A percentile compares a stretch with the other conserved stretches of the same genome.
Evolutionary conservation across 176 grass and related monocot species (phyloP).

Genomic region (Oryza meyeriana): DNA sequence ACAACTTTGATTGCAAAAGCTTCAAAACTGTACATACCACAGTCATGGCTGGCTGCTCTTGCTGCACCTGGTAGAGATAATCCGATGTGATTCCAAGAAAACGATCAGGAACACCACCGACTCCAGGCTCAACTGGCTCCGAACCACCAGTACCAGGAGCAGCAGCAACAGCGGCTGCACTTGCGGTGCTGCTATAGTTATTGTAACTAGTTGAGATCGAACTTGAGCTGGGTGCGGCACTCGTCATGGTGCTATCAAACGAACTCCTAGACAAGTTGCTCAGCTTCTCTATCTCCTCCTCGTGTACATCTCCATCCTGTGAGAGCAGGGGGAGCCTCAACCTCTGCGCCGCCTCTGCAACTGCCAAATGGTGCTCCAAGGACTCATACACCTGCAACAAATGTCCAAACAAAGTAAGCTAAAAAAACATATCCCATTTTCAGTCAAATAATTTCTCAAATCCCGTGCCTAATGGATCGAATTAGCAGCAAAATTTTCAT

Average conservation of each 20-base stretch:
- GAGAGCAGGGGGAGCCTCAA: slow-evolving; percentile 88
- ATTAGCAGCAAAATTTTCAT: background rate
- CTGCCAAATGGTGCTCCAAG: slow-evolving; percentile 69
- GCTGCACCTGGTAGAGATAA: slow-evolving; percentile 92
- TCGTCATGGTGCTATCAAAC: slow-evolving; percentile 64
- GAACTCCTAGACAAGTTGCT: slow-evolving; percentile 81
- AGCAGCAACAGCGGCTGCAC: slow-evolving; percentile 29
- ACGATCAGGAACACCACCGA: slow-evolving; percentile 75
- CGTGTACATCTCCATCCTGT: slow-evolving; percentile 73
- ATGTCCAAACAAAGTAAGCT: background rate
- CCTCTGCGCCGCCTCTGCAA: slow-evolving; percentile 78
- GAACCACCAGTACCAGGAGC: slow-evolving; percentile 24
- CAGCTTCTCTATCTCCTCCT: slow-evolving; percentile 81
- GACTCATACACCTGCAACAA: slow-evolving; percentile 82
- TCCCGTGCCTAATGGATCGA: background rate
- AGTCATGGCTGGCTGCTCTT: slow-evolving; percentile 56
- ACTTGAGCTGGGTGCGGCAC: slow-evolving; percentile 65
- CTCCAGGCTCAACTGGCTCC: slow-evolving; percentile 59
- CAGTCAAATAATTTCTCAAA: background rate
- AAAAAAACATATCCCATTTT: background rate
- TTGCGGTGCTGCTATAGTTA: slow-evolving; percentile 65
- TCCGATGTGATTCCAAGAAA: slow-evolving; percentile 85
- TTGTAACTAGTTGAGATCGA: slow-evolving; percentile 60
- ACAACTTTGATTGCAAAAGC: background rate
- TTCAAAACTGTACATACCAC: slow-evolving; percentile 52